Percentiles rank a stretch among this genome's conserved stretches.
phyloP scores from a whole-genome alignment of 441 rosid species.

The Eugenia klotzschiana region DNA sequence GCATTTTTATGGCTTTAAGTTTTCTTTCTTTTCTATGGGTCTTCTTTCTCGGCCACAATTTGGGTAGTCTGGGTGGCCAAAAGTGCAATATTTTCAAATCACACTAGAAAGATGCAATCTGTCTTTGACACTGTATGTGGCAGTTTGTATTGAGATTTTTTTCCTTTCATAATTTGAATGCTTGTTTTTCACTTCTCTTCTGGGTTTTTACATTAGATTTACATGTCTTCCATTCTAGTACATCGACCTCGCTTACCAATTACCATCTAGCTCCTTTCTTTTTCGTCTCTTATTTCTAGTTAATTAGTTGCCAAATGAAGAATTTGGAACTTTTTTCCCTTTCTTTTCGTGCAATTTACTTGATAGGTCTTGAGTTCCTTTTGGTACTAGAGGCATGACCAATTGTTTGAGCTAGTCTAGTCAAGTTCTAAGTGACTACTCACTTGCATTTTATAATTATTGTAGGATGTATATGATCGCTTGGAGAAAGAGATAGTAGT shows the following conservation, averaged over 20 bases:
- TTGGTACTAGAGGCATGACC: neutral
- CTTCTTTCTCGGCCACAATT: neutral
- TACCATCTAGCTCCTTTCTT: neutral
- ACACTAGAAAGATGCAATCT: neutral
- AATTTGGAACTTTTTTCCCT: neutral
- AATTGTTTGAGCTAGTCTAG: neutral
- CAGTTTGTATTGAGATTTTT: neutral
- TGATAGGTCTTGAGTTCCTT: neutral
- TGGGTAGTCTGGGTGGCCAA: neutral
- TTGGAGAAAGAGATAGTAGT: constrained; percentile 68
- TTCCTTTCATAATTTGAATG: neutral
- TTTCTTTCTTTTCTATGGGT: neutral
- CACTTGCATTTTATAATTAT: neutral
- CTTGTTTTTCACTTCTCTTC: neutral
- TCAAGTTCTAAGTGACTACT: neutral
- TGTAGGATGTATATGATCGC: constrained; percentile 59
- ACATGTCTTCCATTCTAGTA: neutral
- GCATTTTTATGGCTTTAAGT: neutral
- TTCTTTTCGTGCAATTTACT: neutral
- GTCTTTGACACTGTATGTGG: neutral
- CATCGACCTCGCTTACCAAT: neutral
- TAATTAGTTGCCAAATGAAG: neutral
- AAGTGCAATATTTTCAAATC: neutral
- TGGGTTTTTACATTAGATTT: neutral
- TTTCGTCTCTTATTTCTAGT: neutral